Percentiles rank a stretch among this genome's conserved stretches.
Evolutionary conservation across 2,329 filamentous ascomycete species (phyloP).

Genomic region (Fusarium sororula): DNA sequence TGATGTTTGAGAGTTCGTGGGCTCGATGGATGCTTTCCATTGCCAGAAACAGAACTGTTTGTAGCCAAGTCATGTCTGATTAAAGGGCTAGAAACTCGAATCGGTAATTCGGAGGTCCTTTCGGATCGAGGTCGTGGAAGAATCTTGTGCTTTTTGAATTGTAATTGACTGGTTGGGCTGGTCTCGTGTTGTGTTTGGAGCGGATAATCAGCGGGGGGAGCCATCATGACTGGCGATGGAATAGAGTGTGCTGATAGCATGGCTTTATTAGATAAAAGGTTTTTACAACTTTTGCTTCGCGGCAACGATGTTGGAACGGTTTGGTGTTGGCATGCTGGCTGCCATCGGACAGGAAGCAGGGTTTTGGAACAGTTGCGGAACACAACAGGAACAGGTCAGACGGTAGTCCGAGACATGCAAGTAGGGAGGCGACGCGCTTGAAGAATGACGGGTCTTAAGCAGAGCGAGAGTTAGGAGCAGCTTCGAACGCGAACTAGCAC

Average conservation of each 20-base stretch:
- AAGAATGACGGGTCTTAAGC: slow-evolving; percentile 16
- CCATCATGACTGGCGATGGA: slow-evolving; percentile 48
- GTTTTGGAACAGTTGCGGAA: slow-evolving; percentile 29
- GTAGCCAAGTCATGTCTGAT: slow-evolving; percentile 39
- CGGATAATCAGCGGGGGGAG: slow-evolving; percentile 43
- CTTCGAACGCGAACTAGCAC: slow-evolving; percentile 32
- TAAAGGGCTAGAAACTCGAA: slow-evolving; percentile 35
- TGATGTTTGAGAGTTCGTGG: slow-evolving; percentile 55
- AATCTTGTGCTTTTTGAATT: slow-evolving; percentile 58
- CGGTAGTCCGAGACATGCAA: slow-evolving; percentile 37
- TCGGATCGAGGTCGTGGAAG: slow-evolving; percentile 50
- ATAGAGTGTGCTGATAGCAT: slow-evolving; percentile 44
- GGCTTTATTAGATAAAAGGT: slow-evolving; percentile 14
- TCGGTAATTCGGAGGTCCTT: slow-evolving; percentile 36
- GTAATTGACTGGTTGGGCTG: slow-evolving; percentile 46
- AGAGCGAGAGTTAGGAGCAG: slow-evolving; percentile 22
- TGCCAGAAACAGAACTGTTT: slow-evolving; percentile 42
- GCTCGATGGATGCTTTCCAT: slow-evolving; percentile 48
- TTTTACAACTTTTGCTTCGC: slow-evolving; percentile 35
- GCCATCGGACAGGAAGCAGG: slow-evolving; percentile 25
- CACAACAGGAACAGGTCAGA: slow-evolving; percentile 32
- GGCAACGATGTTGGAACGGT: slow-evolving; percentile 32
- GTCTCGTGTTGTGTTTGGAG: slow-evolving; percentile 41
- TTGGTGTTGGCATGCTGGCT: slow-evolving; percentile 41
- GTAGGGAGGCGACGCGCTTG: slow-evolving; percentile 30